Conservation (phyloP, 2,329 filamentous ascomycete species). For the Lasiodiplodia gonubiensis region DNA sequence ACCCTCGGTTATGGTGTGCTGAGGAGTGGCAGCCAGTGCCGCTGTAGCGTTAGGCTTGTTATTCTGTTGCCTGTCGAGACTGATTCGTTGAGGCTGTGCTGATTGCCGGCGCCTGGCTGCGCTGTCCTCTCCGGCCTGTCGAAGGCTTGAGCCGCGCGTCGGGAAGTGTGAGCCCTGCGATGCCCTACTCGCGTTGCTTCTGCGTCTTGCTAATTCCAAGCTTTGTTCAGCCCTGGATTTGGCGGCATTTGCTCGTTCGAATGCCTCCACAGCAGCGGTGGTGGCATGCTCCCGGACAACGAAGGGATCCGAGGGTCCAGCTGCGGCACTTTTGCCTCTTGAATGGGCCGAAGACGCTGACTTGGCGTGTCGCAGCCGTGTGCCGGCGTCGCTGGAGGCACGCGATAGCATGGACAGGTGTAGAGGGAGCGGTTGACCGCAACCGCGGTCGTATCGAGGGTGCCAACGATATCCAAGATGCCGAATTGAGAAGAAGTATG, state of each 20-base stretch:
- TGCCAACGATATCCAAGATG: slow-evolving; percentile 27
- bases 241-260: slow-evolving; percentile 39
- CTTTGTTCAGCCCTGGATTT: slow-evolving; percentile 30
- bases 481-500: slow-evolving; percentile 13
- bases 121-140: slow-evolving; percentile 25
- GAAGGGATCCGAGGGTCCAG: slow-evolving; percentile 38
- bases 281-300: slow-evolving; percentile 44
- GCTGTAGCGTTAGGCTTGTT: background rate
- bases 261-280: slow-evolving; percentile 46
- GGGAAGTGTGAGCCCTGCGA: slow-evolving; percentile 47
- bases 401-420: slow-evolving; percentile 42
- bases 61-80: slow-evolving; percentile 11
- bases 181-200: slow-evolving; percentile 44
- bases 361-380: slow-evolving; percentile 46
- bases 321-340: slow-evolving; percentile 23
- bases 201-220: slow-evolving; percentile 35
- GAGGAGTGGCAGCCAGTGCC: slow-evolving; percentile 16
- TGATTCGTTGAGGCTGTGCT: slow-evolving; percentile 29
- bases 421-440: background rate
- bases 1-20: slow-evolving; percentile 27
- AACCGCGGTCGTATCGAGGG: background rate
- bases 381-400: slow-evolving; percentile 44
- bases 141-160: slow-evolving; percentile 40
- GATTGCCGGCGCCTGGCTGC: slow-evolving; percentile 11
- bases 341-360: slow-evolving; percentile 42